Evolutionary conservation across 2,329 filamentous ascomycete species (phyloP).

Genomic region (Fusarium dlaminii): DNA sequence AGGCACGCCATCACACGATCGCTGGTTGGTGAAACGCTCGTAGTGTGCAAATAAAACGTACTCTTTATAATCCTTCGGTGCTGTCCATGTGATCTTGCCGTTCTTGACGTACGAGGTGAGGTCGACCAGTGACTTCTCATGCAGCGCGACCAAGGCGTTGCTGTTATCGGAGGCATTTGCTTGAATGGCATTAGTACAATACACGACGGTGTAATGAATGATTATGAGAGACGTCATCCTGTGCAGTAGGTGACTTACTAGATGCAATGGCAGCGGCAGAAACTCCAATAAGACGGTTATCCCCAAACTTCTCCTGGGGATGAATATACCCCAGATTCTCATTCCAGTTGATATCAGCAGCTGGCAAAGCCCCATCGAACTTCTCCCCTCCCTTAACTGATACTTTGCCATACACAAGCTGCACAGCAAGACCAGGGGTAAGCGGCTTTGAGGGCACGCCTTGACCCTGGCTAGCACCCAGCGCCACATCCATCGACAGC

Average conservation of each 20-base stretch:
- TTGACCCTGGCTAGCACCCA: not conserved
- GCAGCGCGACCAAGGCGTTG: fast-evolving
- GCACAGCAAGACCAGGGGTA: not conserved
- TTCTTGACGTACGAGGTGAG: not conserved
- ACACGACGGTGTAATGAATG: no score
- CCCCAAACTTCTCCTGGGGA: not conserved
- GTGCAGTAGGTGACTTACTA: not conserved
- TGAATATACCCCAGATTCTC: not conserved
- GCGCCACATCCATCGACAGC: not conserved
- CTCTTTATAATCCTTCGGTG: not conserved
- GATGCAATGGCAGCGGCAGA: not conserved
- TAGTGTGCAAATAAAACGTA: not conserved
- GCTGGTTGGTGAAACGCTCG: not conserved
- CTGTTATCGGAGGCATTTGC: fast-evolving
- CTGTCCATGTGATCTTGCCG: not conserved
- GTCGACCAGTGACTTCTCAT: not conserved
- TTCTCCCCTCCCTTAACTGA: not conserved
- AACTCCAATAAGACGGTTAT: not conserved
- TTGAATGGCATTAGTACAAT: not conserved
- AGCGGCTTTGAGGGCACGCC: not conserved
- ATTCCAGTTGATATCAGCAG: not conserved
- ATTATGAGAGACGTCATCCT: no score
- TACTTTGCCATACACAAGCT: not conserved
- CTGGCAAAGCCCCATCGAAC: not conserved
- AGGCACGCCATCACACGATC: not conserved